A percentile compares a stretch with the other conserved stretches of the same genome.
Evolutionary conservation across 2,329 filamentous ascomycete genomes (phyloP).

Genomic region (Juglanconis oblonga): DNA sequence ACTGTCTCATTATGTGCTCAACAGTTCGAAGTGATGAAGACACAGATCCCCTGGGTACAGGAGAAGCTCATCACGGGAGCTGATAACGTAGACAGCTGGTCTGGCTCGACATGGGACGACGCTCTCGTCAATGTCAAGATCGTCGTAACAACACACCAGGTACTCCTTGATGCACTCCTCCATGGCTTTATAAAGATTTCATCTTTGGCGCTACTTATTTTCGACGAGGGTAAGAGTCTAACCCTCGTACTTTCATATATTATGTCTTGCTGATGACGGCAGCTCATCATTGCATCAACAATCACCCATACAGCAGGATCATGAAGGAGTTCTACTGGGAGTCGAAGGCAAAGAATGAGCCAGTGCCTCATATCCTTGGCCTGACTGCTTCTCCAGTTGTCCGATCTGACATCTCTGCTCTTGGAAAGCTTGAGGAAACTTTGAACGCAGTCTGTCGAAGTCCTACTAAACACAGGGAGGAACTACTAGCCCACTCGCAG

Average conservation of each 20-base stretch:
- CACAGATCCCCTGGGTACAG: constrained; percentile 58
- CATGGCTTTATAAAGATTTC: constrained; percentile 71
- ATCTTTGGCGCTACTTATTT: constrained; percentile 66
- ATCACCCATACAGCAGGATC: constrained; percentile 64
- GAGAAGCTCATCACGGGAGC: constrained; percentile 64
- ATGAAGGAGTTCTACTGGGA: constrained; percentile 71
- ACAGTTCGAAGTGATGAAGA: constrained; percentile 58
- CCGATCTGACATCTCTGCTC: constrained; percentile 49
- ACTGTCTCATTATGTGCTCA: constrained; percentile 67
- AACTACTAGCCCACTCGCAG: constrained; percentile 67
- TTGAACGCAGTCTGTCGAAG: constrained; percentile 68
- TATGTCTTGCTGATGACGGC: neutral
- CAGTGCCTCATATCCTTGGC: constrained; percentile 68
- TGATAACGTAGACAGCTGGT: constrained; percentile 70
- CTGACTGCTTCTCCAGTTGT: constrained; percentile 78
- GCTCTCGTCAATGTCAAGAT: constrained; percentile 63
- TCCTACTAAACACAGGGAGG: constrained; percentile 65
- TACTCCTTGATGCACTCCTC: constrained; percentile 69
- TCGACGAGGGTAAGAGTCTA: constrained; percentile 70
- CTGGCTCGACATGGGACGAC: constrained; percentile 64
- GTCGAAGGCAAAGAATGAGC: constrained; percentile 32
- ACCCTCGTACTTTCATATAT: neutral
- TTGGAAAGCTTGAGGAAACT: constrained; percentile 64
- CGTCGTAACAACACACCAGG: constrained; percentile 75
- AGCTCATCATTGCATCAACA: constrained; percentile 73